These are phyloP conservation scores for Botrytis porri DNA, from an alignment of 2,329 filamentous ascomycete species.

Conservation along the genomic window DNA sequence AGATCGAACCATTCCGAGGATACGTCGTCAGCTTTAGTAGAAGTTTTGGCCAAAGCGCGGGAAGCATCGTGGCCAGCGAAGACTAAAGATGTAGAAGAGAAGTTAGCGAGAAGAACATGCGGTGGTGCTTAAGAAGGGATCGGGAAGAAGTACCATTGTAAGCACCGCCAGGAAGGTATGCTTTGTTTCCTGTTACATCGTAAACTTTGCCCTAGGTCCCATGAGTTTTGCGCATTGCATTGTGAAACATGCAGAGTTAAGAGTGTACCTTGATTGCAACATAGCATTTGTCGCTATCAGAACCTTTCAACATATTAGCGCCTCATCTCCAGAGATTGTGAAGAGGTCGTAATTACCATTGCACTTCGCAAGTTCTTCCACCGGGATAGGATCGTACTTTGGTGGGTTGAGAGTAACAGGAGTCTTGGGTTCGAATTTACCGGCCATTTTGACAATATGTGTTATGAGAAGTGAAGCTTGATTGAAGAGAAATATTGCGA, in stretches of 20 bases:
- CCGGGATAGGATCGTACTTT: constrained; percentile 82
- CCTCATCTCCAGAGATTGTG: neutral
- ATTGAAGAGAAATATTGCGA: neutral
- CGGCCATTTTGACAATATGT: constrained; percentile 47
- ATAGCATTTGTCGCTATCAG: constrained; percentile 62
- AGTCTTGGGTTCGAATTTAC: constrained; percentile 74
- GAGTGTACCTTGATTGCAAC: constrained; percentile 63
- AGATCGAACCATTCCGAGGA: constrained; percentile 79
- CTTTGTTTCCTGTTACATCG: constrained; percentile 85
- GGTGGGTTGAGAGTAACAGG: constrained; percentile 76
- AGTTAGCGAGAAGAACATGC: neutral
- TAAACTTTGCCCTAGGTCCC: constrained; percentile 78
- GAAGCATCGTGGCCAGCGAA: constrained; percentile 96
- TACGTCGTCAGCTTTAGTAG: constrained; percentile 81
- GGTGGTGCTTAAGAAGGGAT: neutral
- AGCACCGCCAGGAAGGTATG: constrained; percentile 76
- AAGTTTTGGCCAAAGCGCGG: constrained; percentile 82
- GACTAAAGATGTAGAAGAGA: constrained; percentile 51
- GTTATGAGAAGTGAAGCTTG: neutral
- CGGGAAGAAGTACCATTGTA: constrained; percentile 68
- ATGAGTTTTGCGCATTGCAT: neutral
- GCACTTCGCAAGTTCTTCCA: constrained; percentile 74
- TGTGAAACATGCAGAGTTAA: neutral
- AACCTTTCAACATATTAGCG: constrained; percentile 47
- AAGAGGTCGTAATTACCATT: constrained; percentile 62